Evolutionary conservation across 352 stramenopile genomes (phyloP).

Genomic region (Phytophthora syringae): DNA sequence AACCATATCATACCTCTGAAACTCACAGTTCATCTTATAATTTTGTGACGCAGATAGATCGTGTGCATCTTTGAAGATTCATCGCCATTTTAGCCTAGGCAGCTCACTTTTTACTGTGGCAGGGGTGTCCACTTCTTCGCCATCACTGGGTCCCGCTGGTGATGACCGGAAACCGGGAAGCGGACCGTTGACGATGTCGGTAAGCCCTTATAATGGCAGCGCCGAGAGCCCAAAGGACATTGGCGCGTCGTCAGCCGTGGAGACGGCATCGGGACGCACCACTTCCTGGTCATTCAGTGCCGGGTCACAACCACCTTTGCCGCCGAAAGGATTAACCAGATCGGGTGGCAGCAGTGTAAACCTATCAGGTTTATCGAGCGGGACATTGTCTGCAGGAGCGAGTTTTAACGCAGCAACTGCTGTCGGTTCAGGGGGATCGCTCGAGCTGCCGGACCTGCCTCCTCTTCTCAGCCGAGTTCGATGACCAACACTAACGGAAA

Average conservation of each 20-base stretch:
- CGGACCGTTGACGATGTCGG: slow-evolving; percentile 24
- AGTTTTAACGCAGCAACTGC: slow-evolving; percentile 29
- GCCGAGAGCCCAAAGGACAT: slow-evolving; percentile 26
- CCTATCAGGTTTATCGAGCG: slow-evolving; percentile 26
- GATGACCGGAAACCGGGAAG: slow-evolving; percentile 33
- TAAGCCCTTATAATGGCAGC: slow-evolving; percentile 36
- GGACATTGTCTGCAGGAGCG: slow-evolving; percentile 6
- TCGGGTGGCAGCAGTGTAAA: slow-evolving; percentile 32
- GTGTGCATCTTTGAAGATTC: slow-evolving; percentile 84
- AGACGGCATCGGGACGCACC: slow-evolving; percentile 28
- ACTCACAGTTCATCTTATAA: not conserved
- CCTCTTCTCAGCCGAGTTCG: slow-evolving; percentile 31
- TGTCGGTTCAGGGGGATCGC: slow-evolving; percentile 24
- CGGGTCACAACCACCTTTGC: slow-evolving; percentile 39
- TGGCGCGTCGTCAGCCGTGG: slow-evolving; percentile 11
- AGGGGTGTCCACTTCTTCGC: slow-evolving; percentile 25
- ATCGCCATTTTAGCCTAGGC: slow-evolving; percentile 62
- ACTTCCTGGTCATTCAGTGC: slow-evolving; percentile 37
- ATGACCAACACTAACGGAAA: slow-evolving; percentile 8
- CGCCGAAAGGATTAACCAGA: slow-evolving; percentile 37
- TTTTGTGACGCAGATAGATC: slow-evolving; percentile 63
- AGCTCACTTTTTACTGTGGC: slow-evolving; percentile 77
- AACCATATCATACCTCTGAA: not conserved
- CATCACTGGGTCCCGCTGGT: slow-evolving; percentile 18
- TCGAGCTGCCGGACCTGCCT: slow-evolving; percentile 16